These are phyloP conservation scores for Arabidopsis thaliana DNA, from an alignment of 345 rosid species.

Conservation along the genomic window TAIR10.1 NC_003071.7:8617001-8617500, in stretches of 20 bases:
- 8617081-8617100: constrained; percentile 74
- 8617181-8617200: constrained; percentile 66
- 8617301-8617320: constrained; percentile 95
- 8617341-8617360: constrained; percentile 42
- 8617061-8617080: constrained; percentile 30
- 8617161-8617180: constrained; percentile 99
- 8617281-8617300: constrained; percentile 97
- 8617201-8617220: constrained; percentile 27
- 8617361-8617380: constrained; percentile 24
- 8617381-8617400: constrained; percentile 4
- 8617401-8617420: background rate
- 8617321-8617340: constrained; percentile 70
- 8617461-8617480: constrained; percentile 15
- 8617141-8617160: constrained; percentile 98
- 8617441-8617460: background rate
- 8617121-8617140: constrained; percentile 97
- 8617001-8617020: constrained; percentile 51
- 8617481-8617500: constrained; percentile 7
- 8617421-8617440: background rate
- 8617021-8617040: constrained; percentile 19
- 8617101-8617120: constrained; percentile 86
- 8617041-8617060: constrained; percentile 12
- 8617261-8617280: constrained; percentile 64
- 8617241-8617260: constrained; percentile 14
- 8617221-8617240: constrained; percentile 11